Evolutionary conservation across 805 yeast genomes (phyloP).

Genomic region (Schwanniomyces yamadae): DNA sequence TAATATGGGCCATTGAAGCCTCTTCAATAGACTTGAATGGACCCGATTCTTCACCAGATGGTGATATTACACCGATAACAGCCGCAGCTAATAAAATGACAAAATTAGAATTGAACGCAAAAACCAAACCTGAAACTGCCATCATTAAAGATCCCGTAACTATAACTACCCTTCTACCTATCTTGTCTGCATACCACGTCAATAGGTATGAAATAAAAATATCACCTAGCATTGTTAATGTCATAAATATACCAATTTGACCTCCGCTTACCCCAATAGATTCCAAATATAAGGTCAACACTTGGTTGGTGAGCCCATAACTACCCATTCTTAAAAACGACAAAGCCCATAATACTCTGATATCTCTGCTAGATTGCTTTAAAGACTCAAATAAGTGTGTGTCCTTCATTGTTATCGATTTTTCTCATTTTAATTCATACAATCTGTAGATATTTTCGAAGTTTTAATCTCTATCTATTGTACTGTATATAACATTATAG

Average conservation of each 20-base stretch:
- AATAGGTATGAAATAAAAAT: slow-evolving; percentile 65
- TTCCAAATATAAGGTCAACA: slow-evolving; percentile 64
- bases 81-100: slow-evolving; percentile 65
- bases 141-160: slow-evolving; percentile 63
- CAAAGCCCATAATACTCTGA: slow-evolving; percentile 62
- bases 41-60: slow-evolving; percentile 88
- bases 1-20: slow-evolving; percentile 75
- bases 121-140: slow-evolving; percentile 64
- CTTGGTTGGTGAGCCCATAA: slow-evolving; percentile 78
- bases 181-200: slow-evolving; percentile 72
- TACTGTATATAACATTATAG: no score
- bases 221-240: slow-evolving; percentile 77
- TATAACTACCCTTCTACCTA: slow-evolving; percentile 70
- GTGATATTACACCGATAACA: slow-evolving; percentile 80
- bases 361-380: slow-evolving; percentile 47
- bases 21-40: slow-evolving; percentile 88
- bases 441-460: no score
- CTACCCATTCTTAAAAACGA: slow-evolving; percentile 71
- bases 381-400: slow-evolving; percentile 39
- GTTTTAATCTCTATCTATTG: no score
- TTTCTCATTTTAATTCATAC: no score
- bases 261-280: slow-evolving; percentile 54
- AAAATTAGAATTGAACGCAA: slow-evolving; percentile 56
- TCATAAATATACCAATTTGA: slow-evolving; percentile 75
- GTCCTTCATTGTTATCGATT: no score